phyloP scores from a whole-genome alignment of 2,329 filamentous ascomycete genomes.

The Aspergillus sp. region DNA sequence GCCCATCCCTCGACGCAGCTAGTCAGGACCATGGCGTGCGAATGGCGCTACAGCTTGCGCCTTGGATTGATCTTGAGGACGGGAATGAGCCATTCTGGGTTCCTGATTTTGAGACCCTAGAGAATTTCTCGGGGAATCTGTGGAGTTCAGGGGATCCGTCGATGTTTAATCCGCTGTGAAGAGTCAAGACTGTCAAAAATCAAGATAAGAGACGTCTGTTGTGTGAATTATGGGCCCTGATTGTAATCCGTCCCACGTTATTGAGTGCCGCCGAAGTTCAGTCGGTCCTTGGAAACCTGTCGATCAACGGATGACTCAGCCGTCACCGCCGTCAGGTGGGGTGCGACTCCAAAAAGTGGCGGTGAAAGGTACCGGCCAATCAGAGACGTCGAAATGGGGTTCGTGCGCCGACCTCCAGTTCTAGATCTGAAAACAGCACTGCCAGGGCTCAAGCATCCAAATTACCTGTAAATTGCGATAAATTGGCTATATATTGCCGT shows the following conservation, averaged over 20 bases:
- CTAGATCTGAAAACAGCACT: not conserved
- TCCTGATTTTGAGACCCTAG: slow-evolving; percentile 39
- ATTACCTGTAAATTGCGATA: not conserved
- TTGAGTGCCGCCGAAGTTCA: not conserved
- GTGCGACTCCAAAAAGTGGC: not conserved
- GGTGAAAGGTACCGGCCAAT: not conserved
- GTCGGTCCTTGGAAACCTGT: not conserved
- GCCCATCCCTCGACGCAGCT: slow-evolving; percentile 13
- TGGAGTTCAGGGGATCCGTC: slow-evolving; percentile 29
- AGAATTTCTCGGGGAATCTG: slow-evolving; percentile 30
- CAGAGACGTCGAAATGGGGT: not conserved
- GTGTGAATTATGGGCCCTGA: not conserved
- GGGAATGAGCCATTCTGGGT: slow-evolving; percentile 39
- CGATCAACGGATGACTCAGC: not conserved
- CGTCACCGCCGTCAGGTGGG: not conserved
- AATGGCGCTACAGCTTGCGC: slow-evolving; percentile 40
- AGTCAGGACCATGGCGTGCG: slow-evolving; percentile 36
- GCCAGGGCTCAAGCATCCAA: not conserved
- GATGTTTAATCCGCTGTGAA: slow-evolving; percentile 29
- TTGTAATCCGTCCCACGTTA: not conserved
- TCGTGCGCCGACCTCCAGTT: not conserved
- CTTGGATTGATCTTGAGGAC: slow-evolving; percentile 40
- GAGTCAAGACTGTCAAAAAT: not conserved
- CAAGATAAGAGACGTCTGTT: no score
- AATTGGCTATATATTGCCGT: not conserved